Evolutionary conservation across 2,329 filamentous ascomycete genomes (phyloP), one percentile per base, ranked within the genome.

Genomic region (Fusarium globosum): DNA sequence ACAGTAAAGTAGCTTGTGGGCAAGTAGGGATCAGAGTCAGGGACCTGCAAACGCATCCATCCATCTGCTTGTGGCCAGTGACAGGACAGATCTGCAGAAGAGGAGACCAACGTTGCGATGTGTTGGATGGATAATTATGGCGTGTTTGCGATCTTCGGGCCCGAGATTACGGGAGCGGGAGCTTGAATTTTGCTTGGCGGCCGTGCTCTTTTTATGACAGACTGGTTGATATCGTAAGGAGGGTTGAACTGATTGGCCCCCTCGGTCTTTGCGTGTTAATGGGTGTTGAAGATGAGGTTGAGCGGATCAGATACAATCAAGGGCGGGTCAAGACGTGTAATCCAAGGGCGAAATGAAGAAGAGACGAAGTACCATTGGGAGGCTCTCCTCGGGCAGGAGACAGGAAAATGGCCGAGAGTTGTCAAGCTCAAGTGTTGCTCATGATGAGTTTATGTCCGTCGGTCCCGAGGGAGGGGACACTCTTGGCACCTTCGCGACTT

Each of bases 401-500:
- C 38, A 28, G 36, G 48, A 42, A 13, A 43, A 41, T 70, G 35
- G 51, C 69, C 69, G 69, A 65, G 60, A 42, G 51, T 60, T 36
- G 56, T 39, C 45, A 49, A 38, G 38, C 55, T 51, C 28, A 51
- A 68, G 49, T 58, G 43, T 55, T 48, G 56, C 48, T 56, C 36
- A 61, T 35, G 67, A 42, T 64, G 57, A 63, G 65, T 46, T 73
- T n/a, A 63, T 73, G 62, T 51, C 72, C 72, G 69, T 77, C 75
- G 75, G 75, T 72, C 75, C 75, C 75, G 75, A 76, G 52, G 52
- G 63, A 72, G 59, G 71, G 52, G 71, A 56, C 21, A 33, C 42
- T 58, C 61, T 52, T 62, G 43, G 56, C 46, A 48, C 16, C 41
- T 42, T 60, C 67, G 43, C 51, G 28, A 57, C 51, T 36, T 53